Conservation (phyloP, 352 stramenopile species). For the Globisporangium acanthophoron region DNA sequence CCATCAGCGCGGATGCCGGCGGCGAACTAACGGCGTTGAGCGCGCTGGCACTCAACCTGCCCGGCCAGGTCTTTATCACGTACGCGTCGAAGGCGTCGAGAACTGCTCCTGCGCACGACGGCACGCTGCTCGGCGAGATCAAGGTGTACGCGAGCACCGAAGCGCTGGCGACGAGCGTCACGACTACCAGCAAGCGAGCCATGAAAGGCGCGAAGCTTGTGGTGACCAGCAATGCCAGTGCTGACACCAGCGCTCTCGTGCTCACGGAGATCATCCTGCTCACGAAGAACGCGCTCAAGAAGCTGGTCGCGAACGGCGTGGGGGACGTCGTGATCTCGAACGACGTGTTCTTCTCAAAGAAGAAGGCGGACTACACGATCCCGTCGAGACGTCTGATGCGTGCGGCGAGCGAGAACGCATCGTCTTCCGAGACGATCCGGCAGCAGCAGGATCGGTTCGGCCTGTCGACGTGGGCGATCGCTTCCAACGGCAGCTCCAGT, state of each 20-base stretch:
- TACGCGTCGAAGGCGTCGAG: conserved; percentile 1
- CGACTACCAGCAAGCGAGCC: conserved; percentile 1
- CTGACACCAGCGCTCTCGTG: background rate
- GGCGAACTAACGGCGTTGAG: conserved; percentile 1
- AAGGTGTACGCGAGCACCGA: conserved; percentile 2
- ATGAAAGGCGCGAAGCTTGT: conserved; percentile 4
- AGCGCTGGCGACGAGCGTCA: background rate
- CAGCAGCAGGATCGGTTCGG: background rate
- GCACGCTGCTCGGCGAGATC: conserved; percentile 1
- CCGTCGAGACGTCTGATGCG: background rate
- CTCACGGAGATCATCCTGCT: conserved; percentile 5
- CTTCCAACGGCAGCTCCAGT: background rate
- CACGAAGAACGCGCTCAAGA: conserved; percentile 3
- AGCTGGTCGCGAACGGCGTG: conserved; percentile 3
- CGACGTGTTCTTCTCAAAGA: conserved; percentile 8
- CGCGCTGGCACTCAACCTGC: background rate
- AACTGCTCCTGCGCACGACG: background rate
- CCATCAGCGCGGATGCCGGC: background rate
- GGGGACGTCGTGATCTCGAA: conserved; percentile 4
- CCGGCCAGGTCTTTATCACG: conserved; percentile 6
- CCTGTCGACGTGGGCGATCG: background rate
- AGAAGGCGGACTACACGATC: conserved; percentile 1
- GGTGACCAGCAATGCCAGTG: background rate
- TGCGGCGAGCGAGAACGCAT: background rate
- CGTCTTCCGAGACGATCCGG: background rate